Conservation (phyloP, 2,329 filamentous ascomycete species). For the Elsinoe fawcettii region DNA sequence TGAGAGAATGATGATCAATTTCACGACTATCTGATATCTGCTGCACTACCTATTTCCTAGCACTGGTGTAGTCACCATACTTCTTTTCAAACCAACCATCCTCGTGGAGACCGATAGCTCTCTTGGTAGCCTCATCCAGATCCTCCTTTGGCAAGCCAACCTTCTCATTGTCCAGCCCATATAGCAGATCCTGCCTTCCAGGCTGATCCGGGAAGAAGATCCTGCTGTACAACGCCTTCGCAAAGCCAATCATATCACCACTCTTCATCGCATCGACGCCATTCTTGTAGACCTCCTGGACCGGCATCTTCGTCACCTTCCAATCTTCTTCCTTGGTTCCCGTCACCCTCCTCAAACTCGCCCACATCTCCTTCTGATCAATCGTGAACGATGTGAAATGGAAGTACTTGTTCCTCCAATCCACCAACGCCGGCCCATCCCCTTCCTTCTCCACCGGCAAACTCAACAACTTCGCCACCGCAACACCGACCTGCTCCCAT, state of each 20-base stretch:
- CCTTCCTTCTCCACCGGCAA: conserved; percentile 24
- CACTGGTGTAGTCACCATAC: background rate
- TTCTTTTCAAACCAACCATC: background rate
- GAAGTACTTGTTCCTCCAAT: conserved; percentile 30
- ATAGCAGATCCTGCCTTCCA: conserved; percentile 29
- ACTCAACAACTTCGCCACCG: conserved; percentile 29
- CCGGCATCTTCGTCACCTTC: conserved; percentile 24
- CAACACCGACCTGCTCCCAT: conserved; percentile 27
- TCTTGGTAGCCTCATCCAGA: conserved; percentile 22
- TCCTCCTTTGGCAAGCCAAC: conserved; percentile 22
- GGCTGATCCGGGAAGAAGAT: conserved; percentile 38
- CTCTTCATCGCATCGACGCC: conserved; percentile 39
- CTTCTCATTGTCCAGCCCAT: conserved; percentile 21
- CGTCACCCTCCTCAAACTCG: conserved; percentile 29
- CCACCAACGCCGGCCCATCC: conserved; percentile 19
- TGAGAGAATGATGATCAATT: background rate
- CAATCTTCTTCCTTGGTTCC: conserved; percentile 31
- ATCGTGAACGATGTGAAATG: conserved; percentile 32
- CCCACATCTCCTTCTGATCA: conserved; percentile 33
- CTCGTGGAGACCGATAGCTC: conserved; percentile 1
- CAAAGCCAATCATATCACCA: conserved; percentile 40
- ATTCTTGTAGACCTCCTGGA: conserved; percentile 40
- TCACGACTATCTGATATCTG: background rate
- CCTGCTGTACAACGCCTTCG: conserved; percentile 47
- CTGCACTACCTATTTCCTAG: background rate